A percentile compares a stretch with the other conserved stretches of the same genome.
phyloP scores from a whole-genome alignment of 2,329 filamentous ascomycete species.

The Botrytis elliptica region DNA sequence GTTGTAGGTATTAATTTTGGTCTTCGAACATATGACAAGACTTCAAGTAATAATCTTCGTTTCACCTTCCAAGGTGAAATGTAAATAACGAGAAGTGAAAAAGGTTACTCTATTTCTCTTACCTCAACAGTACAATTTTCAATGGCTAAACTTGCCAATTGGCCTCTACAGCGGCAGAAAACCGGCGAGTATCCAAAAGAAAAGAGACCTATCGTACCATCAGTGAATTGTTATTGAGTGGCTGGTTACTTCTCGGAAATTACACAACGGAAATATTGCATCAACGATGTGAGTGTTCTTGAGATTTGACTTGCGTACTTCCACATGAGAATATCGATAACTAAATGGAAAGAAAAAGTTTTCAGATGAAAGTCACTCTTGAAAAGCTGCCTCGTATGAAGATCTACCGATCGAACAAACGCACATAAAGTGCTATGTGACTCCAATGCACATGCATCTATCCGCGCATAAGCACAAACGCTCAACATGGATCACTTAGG shows the following conservation, averaged over 20 bases:
- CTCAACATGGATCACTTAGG: not conserved
- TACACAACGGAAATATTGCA: not conserved
- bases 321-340: not conserved
- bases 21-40: not conserved
- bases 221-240: not conserved
- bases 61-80: not conserved
- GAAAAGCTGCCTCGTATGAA: not conserved
- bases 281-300: not conserved
- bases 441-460: not conserved
- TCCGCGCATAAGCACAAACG: not conserved
- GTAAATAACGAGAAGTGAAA: not conserved
- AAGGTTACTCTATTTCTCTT: not conserved
- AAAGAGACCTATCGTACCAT: not conserved
- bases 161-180: not conserved
- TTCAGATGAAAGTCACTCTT: not conserved
- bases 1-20: not conserved
- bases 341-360: no score
- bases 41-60: constrained; percentile 4
- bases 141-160: not conserved
- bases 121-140: constrained; percentile 1
- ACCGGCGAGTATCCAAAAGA: not conserved
- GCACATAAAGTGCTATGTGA: not conserved
- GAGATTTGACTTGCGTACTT: not conserved
- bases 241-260: not conserved
- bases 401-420: not conserved